Conservation (phyloP, 2,329 filamentous ascomycete species). For the Pochonia chlamydosporia region DNA sequence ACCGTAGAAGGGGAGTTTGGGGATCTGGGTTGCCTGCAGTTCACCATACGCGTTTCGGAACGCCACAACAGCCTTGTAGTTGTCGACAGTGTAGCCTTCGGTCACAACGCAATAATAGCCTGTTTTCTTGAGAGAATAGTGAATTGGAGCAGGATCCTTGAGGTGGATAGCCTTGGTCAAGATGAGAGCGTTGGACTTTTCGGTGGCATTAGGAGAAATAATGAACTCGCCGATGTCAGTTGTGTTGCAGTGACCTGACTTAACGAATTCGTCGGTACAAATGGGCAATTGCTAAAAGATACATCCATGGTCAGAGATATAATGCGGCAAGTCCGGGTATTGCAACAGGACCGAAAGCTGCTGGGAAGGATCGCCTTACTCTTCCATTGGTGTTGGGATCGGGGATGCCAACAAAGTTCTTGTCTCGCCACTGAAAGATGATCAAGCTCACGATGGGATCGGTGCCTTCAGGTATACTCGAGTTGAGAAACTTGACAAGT, state of each 20-base stretch:
- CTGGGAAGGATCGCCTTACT: conserved; percentile 4
- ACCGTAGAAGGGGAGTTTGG: conserved; percentile 95
- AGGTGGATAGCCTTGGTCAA: conserved; percentile 77
- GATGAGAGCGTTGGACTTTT: conserved; percentile 65
- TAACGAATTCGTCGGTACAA: conserved; percentile 68
- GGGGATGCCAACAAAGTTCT: conserved; percentile 67
- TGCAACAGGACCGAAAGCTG: conserved; percentile 20
- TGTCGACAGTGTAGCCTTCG: conserved; percentile 57
- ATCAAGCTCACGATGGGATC: conserved; percentile 78
- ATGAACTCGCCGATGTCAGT: conserved; percentile 83
- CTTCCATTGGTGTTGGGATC: conserved; percentile 48
- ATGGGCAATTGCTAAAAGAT: conserved; percentile 43
- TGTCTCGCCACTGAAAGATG: conserved; percentile 92
- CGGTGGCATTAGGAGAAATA: conserved; percentile 67
- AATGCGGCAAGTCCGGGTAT: conserved; percentile 34
- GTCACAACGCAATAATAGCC: conserved; percentile 95
- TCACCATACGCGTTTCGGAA: conserved; percentile 97
- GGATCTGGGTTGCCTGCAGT: conserved; percentile 89
- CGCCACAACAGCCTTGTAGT: conserved; percentile 77
- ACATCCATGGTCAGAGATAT: background rate
- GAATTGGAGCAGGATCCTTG: conserved; percentile 66
- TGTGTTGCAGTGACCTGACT: conserved; percentile 64
- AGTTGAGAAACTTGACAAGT: conserved; percentile 67
- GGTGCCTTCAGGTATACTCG: conserved; percentile 47
- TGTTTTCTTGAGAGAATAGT: conserved; percentile 81